A percentile compares a stretch with the other conserved stretches of the same genome.
phyloP scores from a whole-genome alignment of 2,329 filamentous ascomycete species.

The Parastagonospora avenae region DNA sequence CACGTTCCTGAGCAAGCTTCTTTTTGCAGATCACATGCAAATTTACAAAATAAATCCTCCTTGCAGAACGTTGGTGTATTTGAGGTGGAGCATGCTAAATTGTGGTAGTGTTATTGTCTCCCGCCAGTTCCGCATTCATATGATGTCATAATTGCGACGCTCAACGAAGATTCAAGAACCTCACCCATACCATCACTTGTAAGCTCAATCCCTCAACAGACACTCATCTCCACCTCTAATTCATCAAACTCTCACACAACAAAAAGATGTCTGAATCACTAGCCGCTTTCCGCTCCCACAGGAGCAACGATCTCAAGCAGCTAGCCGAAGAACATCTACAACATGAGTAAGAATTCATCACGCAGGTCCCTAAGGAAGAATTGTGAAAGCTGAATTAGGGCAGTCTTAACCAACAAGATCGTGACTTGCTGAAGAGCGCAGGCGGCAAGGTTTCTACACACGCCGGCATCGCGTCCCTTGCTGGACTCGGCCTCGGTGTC shows the following conservation, averaged over 20 bases:
- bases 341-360: conserved; percentile 33
- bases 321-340: conserved; percentile 41
- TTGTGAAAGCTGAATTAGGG: neutral
- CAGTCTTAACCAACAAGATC: conserved; percentile 61
- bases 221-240: too few relatives aligned
- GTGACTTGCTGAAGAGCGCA: conserved; percentile 61
- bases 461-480: conserved; percentile 62
- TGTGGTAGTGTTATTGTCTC: neutral
- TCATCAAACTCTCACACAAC: neutral
- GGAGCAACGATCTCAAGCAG: conserved; percentile 34
- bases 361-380: neutral
- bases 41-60: too few relatives aligned
- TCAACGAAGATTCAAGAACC: too few relatives aligned
- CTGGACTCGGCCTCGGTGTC: conserved; percentile 65
- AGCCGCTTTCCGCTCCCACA: conserved; percentile 36
- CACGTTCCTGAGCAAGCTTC: too few relatives aligned
- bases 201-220: too few relatives aligned
- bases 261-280: conserved; percentile 36
- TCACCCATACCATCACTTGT: too few relatives aligned
- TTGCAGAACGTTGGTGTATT: too few relatives aligned
- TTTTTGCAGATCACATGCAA: too few relatives aligned
- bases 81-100: neutral
- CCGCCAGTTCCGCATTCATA: neutral
- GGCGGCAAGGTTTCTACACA: conserved; percentile 61
- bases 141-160: neutral